phyloP scores from a whole-genome alignment of 106 monocot species.

The Cymbidium sinense region DNA sequence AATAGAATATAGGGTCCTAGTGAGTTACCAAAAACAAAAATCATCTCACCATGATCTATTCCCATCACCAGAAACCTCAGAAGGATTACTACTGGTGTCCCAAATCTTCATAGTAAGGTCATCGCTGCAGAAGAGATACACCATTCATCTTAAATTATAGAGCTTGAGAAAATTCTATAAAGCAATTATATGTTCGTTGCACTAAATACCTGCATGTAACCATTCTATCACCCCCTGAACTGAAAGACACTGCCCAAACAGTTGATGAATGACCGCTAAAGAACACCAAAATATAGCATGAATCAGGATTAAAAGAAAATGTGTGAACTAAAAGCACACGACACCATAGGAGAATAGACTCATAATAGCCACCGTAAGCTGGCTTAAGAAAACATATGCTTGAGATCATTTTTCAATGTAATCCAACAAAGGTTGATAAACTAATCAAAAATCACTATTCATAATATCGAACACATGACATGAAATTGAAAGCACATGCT shows the following conservation, averaged over 20 bases:
- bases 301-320: conserved; percentile 1
- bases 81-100: conserved; percentile 43
- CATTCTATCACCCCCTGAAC: conserved; percentile 64
- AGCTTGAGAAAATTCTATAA: neutral
- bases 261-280: conserved; percentile 93
- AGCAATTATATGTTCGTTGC: neutral
- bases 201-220: conserved; percentile 78
- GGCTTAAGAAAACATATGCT: neutral
- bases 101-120: conserved; percentile 91
- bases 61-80: conserved; percentile 24
- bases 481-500: too few species aligned
- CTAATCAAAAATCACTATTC: neutral
- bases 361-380: neutral
- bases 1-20: neutral
- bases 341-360: neutral
- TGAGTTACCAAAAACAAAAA: neutral
- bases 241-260: conserved; percentile 85
- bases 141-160: neutral
- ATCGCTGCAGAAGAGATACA: conserved; percentile 55
- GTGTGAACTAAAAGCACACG: neutral
- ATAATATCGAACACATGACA: too few species aligned
- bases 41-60: conserved; percentile 44
- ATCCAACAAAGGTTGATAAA: too few species aligned
- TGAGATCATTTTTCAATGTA: neutral
- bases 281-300: conserved; percentile 9